phyloP scores from a whole-genome alignment of 1,284 basidiomycete genomes.

The Cutaneotrichosporon spelunceum region DNA sequence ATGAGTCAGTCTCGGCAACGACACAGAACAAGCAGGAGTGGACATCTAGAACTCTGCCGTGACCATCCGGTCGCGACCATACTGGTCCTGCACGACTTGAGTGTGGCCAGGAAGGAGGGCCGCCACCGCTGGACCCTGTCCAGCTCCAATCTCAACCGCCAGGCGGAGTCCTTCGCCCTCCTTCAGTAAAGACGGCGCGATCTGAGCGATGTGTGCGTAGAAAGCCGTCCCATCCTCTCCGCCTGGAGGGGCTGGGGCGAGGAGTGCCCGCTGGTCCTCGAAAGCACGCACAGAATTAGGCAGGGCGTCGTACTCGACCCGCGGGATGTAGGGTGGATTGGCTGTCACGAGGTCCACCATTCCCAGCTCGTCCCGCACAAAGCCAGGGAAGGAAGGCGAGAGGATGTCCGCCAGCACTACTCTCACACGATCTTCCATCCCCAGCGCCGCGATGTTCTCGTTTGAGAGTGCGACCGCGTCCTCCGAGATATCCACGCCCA shows the following conservation, averaged over 20 bases:
- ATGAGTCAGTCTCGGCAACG: not conserved
- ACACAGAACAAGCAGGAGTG: not conserved
- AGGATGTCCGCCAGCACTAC: constrained; percentile 55
- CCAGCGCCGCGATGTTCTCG: constrained; percentile 59
- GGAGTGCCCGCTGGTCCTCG: constrained; percentile 75
- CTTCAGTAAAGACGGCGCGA: constrained; percentile 56
- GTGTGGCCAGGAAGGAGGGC: constrained; percentile 58
- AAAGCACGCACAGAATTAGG: constrained; percentile 66
- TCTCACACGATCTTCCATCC: constrained; percentile 9
- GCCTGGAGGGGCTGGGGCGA: constrained; percentile 60
- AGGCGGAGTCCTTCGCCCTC: constrained; percentile 53
- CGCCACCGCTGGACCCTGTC: constrained; percentile 65
- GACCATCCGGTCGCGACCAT: constrained; percentile 57
- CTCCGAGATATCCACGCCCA: constrained; percentile 69
- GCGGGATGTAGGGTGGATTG: constrained; percentile 90
- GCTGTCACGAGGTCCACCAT: constrained; percentile 71
- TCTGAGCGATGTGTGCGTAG: constrained; percentile 66
- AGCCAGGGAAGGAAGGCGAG: constrained; percentile 35
- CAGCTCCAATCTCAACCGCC: constrained; percentile 74
- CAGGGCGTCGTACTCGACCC: constrained; percentile 62
- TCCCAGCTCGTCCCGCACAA: constrained; percentile 36
- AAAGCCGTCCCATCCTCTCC: constrained; percentile 71
- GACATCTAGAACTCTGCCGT: constrained; percentile 25
- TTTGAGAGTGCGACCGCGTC: constrained; percentile 66
- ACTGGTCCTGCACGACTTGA: constrained; percentile 74